Evolutionary conservation across 495 filamentous ascomycete genomes (phyloP).

Genomic region (Xylaria cubensis): DNA sequence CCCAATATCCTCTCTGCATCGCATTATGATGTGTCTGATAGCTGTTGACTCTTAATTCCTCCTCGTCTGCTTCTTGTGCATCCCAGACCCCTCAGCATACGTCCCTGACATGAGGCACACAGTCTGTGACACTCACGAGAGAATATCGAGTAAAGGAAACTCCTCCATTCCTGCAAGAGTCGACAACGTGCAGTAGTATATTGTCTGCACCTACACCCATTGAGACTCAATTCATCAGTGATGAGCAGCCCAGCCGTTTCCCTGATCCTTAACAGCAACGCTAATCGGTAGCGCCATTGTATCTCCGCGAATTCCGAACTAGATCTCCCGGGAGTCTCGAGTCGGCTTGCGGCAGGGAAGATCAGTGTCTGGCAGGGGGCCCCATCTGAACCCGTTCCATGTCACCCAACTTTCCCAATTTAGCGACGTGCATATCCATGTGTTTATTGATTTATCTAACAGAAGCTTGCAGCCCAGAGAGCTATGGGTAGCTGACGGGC

Average conservation of each 20-base stretch:
- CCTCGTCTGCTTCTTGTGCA: not conserved
- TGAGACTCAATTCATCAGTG: not conserved
- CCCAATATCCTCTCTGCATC: not conserved
- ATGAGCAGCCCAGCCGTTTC: not conserved
- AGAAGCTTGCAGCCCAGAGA: conserved; percentile 12
- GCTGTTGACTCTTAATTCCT: not conserved
- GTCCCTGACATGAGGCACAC: not conserved
- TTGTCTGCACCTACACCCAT: conserved; percentile 4
- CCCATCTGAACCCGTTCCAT: conserved; percentile 1
- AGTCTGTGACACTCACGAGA: not conserved
- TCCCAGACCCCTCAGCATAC: not conserved
- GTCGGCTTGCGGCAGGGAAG: conserved; percentile 14
- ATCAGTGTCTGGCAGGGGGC: conserved; percentile 19
- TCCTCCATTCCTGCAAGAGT: not conserved
- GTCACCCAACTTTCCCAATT: conserved; percentile 24
- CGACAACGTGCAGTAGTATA: not conserved
- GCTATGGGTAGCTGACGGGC: conserved; percentile 6
- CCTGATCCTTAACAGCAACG: not conserved
- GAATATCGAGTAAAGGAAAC: not conserved
- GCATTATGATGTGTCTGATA: conserved; percentile 12
- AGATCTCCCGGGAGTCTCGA: conserved; percentile 1
- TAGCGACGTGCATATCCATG: conserved; percentile 26
- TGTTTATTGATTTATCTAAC: not conserved
- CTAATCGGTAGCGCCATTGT: not conserved
- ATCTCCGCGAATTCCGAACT: not conserved